Evolutionary conservation across 2,329 filamentous ascomycete genomes (phyloP).

Genomic region (Fusarium vanettenii): DNA sequence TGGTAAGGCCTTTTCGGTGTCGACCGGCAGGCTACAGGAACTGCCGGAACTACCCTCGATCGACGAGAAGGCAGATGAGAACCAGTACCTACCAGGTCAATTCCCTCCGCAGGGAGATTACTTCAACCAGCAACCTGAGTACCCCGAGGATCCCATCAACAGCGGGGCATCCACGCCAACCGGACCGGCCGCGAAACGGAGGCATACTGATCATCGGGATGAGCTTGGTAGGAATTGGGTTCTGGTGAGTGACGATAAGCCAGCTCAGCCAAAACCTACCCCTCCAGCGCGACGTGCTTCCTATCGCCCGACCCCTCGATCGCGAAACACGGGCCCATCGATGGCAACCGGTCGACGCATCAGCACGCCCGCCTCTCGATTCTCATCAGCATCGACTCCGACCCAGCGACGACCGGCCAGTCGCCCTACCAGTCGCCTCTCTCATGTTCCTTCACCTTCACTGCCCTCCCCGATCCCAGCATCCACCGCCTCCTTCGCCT

Average conservation of each 20-base stretch:
- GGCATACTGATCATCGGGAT: conserved; percentile 64
- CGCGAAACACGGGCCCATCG: conserved; percentile 49
- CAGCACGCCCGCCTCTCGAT: conserved; percentile 49
- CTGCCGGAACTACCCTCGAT: conserved; percentile 30
- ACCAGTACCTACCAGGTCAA: conserved; percentile 42
- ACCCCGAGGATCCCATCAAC: conserved; percentile 44
- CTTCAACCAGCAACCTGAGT: conserved; percentile 18
- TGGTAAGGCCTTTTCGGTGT: conserved; percentile 75
- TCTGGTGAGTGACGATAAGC: conserved; percentile 64
- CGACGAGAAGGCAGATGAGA: conserved; percentile 29
- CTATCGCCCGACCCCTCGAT: conserved; percentile 42
- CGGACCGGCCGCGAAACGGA: conserved; percentile 62
- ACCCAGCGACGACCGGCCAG: conserved; percentile 37
- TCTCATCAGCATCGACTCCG: conserved; percentile 45
- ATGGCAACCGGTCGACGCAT: conserved; percentile 57
- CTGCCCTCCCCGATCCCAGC: conserved; percentile 33
- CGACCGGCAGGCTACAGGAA: conserved; percentile 37
- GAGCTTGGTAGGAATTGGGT: conserved; percentile 78
- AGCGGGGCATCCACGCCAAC: conserved; percentile 56
- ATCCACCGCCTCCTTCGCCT: conserved; percentile 50
- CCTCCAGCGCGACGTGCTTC: conserved; percentile 42
- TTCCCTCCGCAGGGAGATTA: conserved; percentile 47
- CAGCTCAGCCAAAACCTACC: conserved; percentile 33
- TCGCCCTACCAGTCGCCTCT: conserved; percentile 57
- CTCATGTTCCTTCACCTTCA: conserved; percentile 46